Evolutionary conservation across 345 rosid species (phyloP), one percentile per base, ranked within the genome.

Genomic region (Rubroshorea leprosula): DNA sequence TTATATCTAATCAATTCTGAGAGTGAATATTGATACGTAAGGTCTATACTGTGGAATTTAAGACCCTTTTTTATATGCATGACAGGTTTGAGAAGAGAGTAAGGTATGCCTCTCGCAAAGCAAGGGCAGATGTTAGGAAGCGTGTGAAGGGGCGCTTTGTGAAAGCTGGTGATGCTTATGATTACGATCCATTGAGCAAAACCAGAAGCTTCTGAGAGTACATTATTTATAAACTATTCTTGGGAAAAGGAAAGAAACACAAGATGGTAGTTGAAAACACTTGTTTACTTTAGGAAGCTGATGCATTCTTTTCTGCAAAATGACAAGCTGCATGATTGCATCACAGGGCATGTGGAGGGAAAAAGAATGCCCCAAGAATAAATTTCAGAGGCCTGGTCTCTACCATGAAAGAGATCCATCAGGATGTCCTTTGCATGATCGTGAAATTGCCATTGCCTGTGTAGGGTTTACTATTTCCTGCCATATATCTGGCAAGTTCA

Each of bases 61-160:
- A n/a, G n/a, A n/a, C n/a, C 41, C 7, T 35, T 35, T 46, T 48
- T 26, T 35, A 26, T 2, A 41, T 54, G 22, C 15, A 52, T 58
- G 65, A 61, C 60, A 94, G 99, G 86, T 94, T 94, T 76, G 96
- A 85, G 61, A 94, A 90, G 82, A 78, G 47, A 68, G 97, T 94
- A 63, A 79, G 99, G 70, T 94, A 94, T 70, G 97, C 84, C 50
- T 90, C 99, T 41, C 95, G 97, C 48, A 94, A 94, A 78, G 99
- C 96, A 58, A 83, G 99, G 74, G 99, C 99, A 48, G 97, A 94
- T 57, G 97, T 87, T 52, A 81, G 99, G 72, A 87, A 71, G 76
- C 92, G 99, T 23, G 99, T 84, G 57, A 94, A 90, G 76, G 99
- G 99, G 11, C 62, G 99, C 19, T 94, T 94, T 65, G 89, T 94